Conservation (phyloP, 1,284 basidiomycete genomes). For the Irpex rosettiformis region DNA sequence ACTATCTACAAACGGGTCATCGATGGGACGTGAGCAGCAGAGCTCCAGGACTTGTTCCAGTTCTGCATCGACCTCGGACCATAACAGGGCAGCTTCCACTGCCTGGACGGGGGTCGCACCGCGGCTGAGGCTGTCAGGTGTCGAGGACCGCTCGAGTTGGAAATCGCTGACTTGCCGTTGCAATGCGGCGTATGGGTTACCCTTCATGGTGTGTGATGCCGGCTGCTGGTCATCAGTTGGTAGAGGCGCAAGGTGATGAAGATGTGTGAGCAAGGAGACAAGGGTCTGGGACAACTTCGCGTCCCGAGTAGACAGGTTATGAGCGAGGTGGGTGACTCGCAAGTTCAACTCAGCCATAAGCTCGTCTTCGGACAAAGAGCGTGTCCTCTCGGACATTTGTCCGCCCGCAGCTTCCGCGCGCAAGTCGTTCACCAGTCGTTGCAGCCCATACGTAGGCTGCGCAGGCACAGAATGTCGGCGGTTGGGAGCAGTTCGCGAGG, state of each 20-base stretch:
- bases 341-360: constrained; percentile 61
- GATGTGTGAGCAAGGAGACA: constrained; percentile 61
- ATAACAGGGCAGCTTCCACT: constrained; percentile 65
- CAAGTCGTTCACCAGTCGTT: constrained; percentile 61
- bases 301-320: constrained; percentile 40
- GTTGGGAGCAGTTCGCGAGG: constrained; percentile 59
- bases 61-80: constrained; percentile 70
- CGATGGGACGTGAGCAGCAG: constrained; percentile 36
- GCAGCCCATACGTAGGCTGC: constrained; percentile 39
- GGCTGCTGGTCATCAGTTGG: constrained; percentile 24
- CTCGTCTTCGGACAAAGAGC: constrained; percentile 40
- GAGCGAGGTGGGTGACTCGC: constrained; percentile 46
- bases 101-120: constrained; percentile 45
- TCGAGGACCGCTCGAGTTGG: constrained; percentile 46
- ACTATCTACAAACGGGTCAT: constrained; percentile 20
- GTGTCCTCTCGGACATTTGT: constrained; percentile 44
- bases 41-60: constrained; percentile 65
- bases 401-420: constrained; percentile 41
- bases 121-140: constrained; percentile 16
- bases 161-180: constrained; percentile 67
- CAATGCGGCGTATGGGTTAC: constrained; percentile 56
- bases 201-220: constrained; percentile 22
- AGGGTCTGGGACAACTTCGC: constrained; percentile 61
- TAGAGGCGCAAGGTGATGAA: constrained; percentile 34
- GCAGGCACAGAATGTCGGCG: constrained; percentile 63